Base-by-base conservation (phyloP, 257 asterid genomes). In the Perilla frutescens region DNA sequence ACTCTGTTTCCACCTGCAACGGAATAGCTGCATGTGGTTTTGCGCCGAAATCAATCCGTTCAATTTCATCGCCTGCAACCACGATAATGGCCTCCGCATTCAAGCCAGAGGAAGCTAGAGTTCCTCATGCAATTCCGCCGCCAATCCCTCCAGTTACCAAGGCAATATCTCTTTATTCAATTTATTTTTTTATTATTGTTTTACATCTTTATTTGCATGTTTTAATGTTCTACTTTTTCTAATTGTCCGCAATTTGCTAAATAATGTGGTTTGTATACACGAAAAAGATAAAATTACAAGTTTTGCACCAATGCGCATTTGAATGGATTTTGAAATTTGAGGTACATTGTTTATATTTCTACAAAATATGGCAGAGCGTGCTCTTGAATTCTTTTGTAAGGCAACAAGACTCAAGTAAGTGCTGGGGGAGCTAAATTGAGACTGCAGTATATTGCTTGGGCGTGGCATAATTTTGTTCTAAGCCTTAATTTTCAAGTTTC, bases 41-140 rank as follows among this genome's bases (percentile, higher is more conserved):
- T 9, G 10, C 66, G 48, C 34, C 76, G 48, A 70, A 72, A 43
- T 61, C 79, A 71, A 60, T 69, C 72, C 49, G 75, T 62, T 70
- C 83, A 56, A 41, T 72, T 67, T 70, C 83, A 37, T 75, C 84
- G 26, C 62, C 82, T 29, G 32, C 78, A 58, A 41, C 62, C 53
- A 14, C 81, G 32, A 20, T 26, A 45, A 76, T 79, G 90, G 86
- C 73, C 65, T 49, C 86, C 61, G 66, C 83, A 5, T 79, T 82
- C 82, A 89, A 79, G 80, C 73, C 92, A 10, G 91, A 89, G 50
- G 89, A 86, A 81, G 89, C 96, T 73, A 87, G 97, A 85, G 87
- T 84, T 50, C 96, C 97, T 60, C 82, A 88, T 14, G 84, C 87
- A 48, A 67, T 91, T 61, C 86, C 90, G 5, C 81, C 84, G 71